Conservation (phyloP, 306 rosid species). For the Acacia melanoxylon region DNA sequence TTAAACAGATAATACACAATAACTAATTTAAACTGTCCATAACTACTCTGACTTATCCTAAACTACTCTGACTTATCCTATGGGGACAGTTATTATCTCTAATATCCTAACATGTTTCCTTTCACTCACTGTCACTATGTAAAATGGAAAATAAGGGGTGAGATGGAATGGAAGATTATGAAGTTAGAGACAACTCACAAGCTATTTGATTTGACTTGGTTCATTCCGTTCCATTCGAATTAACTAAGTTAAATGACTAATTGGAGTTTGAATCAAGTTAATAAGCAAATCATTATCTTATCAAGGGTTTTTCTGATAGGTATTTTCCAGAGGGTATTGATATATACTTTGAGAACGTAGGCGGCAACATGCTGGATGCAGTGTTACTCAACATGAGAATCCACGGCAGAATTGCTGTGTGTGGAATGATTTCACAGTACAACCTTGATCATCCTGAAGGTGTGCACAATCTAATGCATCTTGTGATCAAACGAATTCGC, state of each 20-base stretch:
- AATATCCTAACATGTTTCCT: too few relatives aligned
- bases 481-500: constrained; percentile 39
- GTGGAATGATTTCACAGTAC: constrained; percentile 54
- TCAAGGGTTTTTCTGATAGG: constrained; percentile 13
- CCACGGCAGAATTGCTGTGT: constrained; percentile 48
- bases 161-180: background rate
- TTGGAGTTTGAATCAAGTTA: background rate
- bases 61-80: too few relatives aligned
- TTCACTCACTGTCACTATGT: too few relatives aligned
- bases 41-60: too few relatives aligned
- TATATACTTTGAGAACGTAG: constrained; percentile 63
- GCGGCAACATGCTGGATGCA: constrained; percentile 63
- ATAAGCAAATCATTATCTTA: background rate
- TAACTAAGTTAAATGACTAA: background rate
- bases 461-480: constrained; percentile 36
- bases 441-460: constrained; percentile 38
- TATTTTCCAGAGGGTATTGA: constrained; percentile 55
- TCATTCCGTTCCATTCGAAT: background rate
- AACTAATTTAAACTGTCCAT: too few relatives aligned
- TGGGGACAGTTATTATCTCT: too few relatives aligned
- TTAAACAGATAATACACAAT: too few relatives aligned
- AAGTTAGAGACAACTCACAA: background rate
- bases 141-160: background rate
- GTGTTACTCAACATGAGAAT: constrained; percentile 51
- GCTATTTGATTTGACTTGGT: background rate